These are phyloP conservation scores for Pleurotus eryngii DNA, from an alignment of 768 basidiomycete genomes.

Conservation along the genomic window DNA sequence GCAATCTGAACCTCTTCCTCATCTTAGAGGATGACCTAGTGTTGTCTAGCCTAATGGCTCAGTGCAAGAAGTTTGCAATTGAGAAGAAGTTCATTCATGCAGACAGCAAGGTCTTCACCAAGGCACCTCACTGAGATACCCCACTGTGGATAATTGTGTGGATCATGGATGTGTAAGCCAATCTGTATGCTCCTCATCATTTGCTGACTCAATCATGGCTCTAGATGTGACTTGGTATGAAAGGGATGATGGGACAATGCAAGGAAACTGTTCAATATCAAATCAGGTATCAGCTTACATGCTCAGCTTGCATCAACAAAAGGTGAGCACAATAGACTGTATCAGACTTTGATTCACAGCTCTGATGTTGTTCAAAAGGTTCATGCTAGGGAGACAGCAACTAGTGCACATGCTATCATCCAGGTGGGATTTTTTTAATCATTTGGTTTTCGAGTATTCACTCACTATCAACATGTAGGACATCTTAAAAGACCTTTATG, in stretches of 20 bases:
- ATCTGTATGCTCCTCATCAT: not conserved
- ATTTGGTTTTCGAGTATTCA: too few relatives aligned
- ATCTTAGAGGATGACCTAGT: not conserved
- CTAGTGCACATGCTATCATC: not conserved
- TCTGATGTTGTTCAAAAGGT: not conserved
- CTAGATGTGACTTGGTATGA: conserved; percentile 31
- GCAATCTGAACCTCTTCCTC: not conserved
- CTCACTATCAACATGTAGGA: not conserved
- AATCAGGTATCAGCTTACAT: conserved; percentile 23
- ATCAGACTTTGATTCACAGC: not conserved
- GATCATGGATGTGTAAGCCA: conserved; percentile 23
- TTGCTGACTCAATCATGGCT: not conserved
- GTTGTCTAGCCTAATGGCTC: conserved; percentile 14
- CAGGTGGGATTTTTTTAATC: not conserved
- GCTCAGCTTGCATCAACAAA: conserved; percentile 20
- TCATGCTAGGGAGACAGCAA: not conserved
- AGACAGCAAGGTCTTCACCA: conserved; percentile 15
- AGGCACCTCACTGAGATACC: conserved; percentile 12
- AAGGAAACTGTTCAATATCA: conserved; percentile 27
- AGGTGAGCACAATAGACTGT: conserved; percentile 14
- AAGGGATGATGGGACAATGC: conserved; percentile 19
- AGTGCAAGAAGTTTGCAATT: conserved; percentile 15
- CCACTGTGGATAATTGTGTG: conserved; percentile 22
- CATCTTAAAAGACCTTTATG: not conserved
- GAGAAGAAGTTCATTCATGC: conserved; percentile 13